Evolutionary conservation across 306 rosid species (phyloP).

Genomic region (Begonia peltatifolia): DNA sequence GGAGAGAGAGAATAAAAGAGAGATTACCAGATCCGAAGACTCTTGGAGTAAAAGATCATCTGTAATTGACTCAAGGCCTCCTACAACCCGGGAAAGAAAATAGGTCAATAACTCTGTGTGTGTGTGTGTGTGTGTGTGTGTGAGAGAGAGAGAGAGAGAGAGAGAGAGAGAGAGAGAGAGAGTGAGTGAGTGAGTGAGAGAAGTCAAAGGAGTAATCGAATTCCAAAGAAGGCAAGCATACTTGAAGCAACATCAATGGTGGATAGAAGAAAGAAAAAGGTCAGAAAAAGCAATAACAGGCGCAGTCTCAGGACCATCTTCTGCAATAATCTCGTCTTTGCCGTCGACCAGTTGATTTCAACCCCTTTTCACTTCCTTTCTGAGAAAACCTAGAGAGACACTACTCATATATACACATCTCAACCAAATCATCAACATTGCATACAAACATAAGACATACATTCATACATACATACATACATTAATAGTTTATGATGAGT

Average conservation of each 20-base stretch:
- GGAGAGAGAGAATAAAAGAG: background rate
- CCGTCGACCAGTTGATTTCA: no score
- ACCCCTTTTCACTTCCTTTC: no score
- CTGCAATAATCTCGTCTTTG: slow-evolving; percentile 1
- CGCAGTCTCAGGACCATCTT: background rate
- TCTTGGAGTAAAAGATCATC: slow-evolving; percentile 16
- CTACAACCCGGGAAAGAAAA: slow-evolving; percentile 12
- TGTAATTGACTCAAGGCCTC: slow-evolving; percentile 15
- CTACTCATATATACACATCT: no score
- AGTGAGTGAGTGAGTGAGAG: background rate
- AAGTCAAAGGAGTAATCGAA: background rate
- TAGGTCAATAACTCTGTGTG: background rate
- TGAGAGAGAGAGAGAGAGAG: slow-evolving; percentile 2
- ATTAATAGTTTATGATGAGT: background rate
- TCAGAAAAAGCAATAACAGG: slow-evolving; percentile 13
- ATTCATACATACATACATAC: background rate
- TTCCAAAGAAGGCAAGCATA: slow-evolving; percentile 10
- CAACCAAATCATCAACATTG: background rate
- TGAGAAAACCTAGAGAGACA: no score
- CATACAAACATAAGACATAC: background rate
- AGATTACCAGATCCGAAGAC: slow-evolving; percentile 12
- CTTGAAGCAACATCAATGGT: slow-evolving; percentile 20
- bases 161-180: slow-evolving; percentile 6
- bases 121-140: no score
- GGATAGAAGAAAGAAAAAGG: slow-evolving; percentile 13